phyloP scores from a whole-genome alignment of 2,329 filamentous ascomycete species.

The Dothidotthia symphoricarpi region DNA sequence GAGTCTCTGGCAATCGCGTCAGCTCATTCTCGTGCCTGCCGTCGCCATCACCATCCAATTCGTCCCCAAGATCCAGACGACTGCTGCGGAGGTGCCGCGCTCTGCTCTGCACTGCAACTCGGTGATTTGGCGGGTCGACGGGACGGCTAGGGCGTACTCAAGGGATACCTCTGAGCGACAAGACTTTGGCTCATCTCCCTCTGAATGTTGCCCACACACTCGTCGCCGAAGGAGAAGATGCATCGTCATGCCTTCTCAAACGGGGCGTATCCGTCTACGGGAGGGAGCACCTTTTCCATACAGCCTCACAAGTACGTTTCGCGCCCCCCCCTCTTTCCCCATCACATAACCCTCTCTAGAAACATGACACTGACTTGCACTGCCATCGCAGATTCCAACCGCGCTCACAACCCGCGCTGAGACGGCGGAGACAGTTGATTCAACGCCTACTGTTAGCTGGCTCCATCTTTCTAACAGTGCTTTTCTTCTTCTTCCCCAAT shows the following conservation, averaged over 20 bases:
- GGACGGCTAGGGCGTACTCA: slow-evolving; percentile 37
- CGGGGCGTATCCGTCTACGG: slow-evolving; percentile 69
- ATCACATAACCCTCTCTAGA: slow-evolving; percentile 13
- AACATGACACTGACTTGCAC: slow-evolving; percentile 32
- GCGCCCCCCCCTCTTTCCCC: slow-evolving; percentile 18
- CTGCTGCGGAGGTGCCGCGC: slow-evolving; percentile 13
- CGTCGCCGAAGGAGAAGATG: slow-evolving; percentile 65
- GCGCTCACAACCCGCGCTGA: slow-evolving; percentile 69
- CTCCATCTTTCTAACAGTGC: slow-evolving; percentile 57
- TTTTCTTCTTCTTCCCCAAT: slow-evolving; percentile 75
- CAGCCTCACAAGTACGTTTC: slow-evolving; percentile 77
- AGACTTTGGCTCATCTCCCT: slow-evolving; percentile 22
- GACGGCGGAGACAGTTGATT: slow-evolving; percentile 71
- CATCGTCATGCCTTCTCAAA: slow-evolving; percentile 86
- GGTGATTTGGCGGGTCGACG: slow-evolving; percentile 35
- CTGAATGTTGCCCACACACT: slow-evolving; percentile 63
- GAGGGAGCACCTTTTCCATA: slow-evolving; percentile 75
- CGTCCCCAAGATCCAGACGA: slow-evolving; percentile 3
- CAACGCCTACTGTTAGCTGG: slow-evolving; percentile 62
- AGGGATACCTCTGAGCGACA: slow-evolving; percentile 35
- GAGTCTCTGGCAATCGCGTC: slow-evolving; percentile 6
- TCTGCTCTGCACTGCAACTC: slow-evolving; percentile 18
- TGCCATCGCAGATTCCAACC: slow-evolving; percentile 71
- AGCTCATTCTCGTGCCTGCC: slow-evolving; percentile 5
- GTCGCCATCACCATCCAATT: slow-evolving; percentile 17